Conservation (phyloP, 2,329 filamentous ascomycete species). For the Nothopassalora personata region DNA sequence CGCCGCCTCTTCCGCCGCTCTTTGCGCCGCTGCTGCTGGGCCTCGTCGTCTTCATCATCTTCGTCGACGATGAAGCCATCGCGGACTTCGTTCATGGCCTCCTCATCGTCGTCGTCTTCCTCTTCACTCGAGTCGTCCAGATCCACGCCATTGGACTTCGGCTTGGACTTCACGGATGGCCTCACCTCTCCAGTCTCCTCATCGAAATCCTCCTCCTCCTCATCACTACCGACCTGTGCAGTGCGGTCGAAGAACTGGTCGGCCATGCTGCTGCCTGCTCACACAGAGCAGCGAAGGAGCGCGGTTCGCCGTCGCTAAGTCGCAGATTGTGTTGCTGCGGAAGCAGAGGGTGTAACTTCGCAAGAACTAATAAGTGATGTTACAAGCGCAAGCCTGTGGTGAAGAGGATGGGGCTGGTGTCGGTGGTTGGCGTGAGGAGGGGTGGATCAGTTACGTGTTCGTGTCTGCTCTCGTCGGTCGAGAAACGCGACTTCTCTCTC, state of each 20-base stretch:
- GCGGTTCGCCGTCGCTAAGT: not conserved
- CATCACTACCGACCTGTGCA: slow-evolving; percentile 79
- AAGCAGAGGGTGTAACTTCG: not conserved
- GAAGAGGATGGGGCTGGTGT: not conserved
- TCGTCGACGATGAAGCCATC: slow-evolving; percentile 97
- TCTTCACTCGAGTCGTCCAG: slow-evolving; percentile 86
- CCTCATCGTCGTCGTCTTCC: slow-evolving; percentile 80
- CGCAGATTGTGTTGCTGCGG: not conserved
- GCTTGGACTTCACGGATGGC: slow-evolving; percentile 19
- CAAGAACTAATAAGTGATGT: not conserved
- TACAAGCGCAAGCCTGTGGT: not conserved
- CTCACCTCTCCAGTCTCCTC: slow-evolving; percentile 64
- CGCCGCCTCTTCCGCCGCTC: slow-evolving; percentile 71
- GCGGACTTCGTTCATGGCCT: slow-evolving; percentile 68
- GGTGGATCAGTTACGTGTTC: not conserved
- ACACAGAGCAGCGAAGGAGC: slow-evolving; percentile 5
- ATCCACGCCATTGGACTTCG: slow-evolving; percentile 38
- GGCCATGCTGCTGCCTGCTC: slow-evolving; percentile 13
- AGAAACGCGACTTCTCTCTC: not conserved
- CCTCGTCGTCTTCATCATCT: slow-evolving; percentile 68
- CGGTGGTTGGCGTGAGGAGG: not conserved
- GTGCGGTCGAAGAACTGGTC: slow-evolving; percentile 70
- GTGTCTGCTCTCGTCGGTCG: not conserved
- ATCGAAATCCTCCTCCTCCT: slow-evolving; percentile 77
- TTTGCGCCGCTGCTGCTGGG: slow-evolving; percentile 50